Evolutionary conservation across 768 basidiomycete genomes (phyloP).

Genomic region (Xerocomellus chrysenteron): DNA sequence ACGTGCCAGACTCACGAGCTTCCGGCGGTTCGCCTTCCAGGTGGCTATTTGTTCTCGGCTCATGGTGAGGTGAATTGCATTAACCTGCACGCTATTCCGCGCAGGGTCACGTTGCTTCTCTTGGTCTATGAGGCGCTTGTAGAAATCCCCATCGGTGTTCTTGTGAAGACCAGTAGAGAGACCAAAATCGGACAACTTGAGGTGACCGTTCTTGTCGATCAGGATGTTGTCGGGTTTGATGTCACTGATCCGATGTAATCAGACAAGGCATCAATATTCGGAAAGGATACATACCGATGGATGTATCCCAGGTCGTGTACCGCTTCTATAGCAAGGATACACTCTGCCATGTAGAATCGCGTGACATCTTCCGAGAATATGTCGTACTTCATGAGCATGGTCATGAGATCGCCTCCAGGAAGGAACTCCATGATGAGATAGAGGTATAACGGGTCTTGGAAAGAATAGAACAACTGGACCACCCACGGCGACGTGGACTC

Average conservation of each 20-base stretch:
- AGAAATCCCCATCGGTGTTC: slow-evolving; percentile 90
- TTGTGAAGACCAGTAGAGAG: slow-evolving; percentile 98
- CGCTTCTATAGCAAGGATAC: slow-evolving; percentile 95
- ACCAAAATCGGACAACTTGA: slow-evolving; percentile 98
- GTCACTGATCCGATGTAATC: slow-evolving; percentile 55
- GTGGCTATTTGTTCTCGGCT: slow-evolving; percentile 95
- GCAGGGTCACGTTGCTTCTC: slow-evolving; percentile 62
- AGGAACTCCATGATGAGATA: slow-evolving; percentile 97
- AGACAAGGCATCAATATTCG: background rate
- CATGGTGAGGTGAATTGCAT: slow-evolving; percentile 97
- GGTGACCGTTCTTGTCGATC: slow-evolving; percentile 94
- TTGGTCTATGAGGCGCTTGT: slow-evolving; percentile 86
- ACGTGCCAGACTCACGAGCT: slow-evolving; percentile 57
- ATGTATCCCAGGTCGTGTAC: slow-evolving; percentile 99
- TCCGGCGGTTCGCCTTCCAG: slow-evolving; percentile 98
- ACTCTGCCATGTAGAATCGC: slow-evolving; percentile 99
- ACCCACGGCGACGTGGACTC: slow-evolving; percentile 98
- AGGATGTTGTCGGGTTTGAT: slow-evolving; percentile 99
- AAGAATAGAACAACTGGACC: slow-evolving; percentile 96
- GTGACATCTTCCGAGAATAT: slow-evolving; percentile 98
- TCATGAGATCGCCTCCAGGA: slow-evolving; percentile 97
- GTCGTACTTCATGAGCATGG: slow-evolving; percentile 99
- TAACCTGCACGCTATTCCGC: slow-evolving; percentile 96
- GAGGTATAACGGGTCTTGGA: slow-evolving; percentile 93
- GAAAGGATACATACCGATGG: slow-evolving; percentile 67